Conservation (phyloP, 2,329 filamentous ascomycete species). For the Xylariaceae sp. region DNA sequence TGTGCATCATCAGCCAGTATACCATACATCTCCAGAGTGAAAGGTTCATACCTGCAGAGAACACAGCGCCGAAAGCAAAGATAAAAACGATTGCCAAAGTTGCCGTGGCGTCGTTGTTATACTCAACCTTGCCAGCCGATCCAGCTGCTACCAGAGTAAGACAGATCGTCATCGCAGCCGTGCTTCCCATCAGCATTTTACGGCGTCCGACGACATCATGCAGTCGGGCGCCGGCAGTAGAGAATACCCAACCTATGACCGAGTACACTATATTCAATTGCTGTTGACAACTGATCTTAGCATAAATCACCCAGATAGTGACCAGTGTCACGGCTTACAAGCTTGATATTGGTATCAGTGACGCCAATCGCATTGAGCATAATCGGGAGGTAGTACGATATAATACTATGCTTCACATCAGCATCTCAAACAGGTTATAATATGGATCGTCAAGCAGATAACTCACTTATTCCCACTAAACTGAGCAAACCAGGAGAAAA, state of each 20-base stretch:
- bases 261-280: constrained; percentile 38
- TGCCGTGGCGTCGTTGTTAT: constrained; percentile 32
- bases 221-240: constrained; percentile 34
- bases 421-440: background rate
- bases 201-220: constrained; percentile 39
- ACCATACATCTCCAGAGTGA: background rate
- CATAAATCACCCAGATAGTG: background rate
- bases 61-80: constrained; percentile 36
- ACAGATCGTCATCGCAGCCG: constrained; percentile 34
- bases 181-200: constrained; percentile 36
- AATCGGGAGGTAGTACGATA: constrained; percentile 37
- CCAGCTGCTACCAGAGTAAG: constrained; percentile 36
- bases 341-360: constrained; percentile 35
- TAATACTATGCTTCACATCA: constrained; percentile 22
- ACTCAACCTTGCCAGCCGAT: constrained; percentile 33
- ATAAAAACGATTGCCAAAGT: constrained; percentile 36
- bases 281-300: constrained; percentile 4
- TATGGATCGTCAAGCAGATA: too few relatives aligned
- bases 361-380: constrained; percentile 40
- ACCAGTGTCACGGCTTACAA: constrained; percentile 18
- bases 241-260: constrained; percentile 36
- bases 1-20: constrained; percentile 8
- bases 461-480: constrained; percentile 37
- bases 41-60: constrained; percentile 22
- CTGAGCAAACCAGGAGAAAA: constrained; percentile 40